phyloP scores from a whole-genome alignment of 352 stramenopile genomes.

The Pythium apleroticum region DNA sequence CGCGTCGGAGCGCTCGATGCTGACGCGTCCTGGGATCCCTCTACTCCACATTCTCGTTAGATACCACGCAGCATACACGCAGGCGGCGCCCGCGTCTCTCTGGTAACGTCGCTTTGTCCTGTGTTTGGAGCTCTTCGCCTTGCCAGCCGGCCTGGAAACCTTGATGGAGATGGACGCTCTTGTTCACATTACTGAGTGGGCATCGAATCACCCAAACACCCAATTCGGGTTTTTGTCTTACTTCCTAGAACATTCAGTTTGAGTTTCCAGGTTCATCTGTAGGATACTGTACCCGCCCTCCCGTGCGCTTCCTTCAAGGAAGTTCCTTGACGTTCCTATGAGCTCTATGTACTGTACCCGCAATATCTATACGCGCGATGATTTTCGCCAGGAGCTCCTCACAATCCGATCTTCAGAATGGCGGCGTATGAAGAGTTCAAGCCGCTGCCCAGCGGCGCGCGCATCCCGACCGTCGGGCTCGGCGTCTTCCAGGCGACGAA shows the following conservation, averaged over 20 bases:
- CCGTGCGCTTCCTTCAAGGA: no score
- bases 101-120: background rate
- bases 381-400: background rate
- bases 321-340: background rate
- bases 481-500: slow-evolving; percentile 46
- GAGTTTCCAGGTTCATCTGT: background rate
- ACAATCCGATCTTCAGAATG: background rate
- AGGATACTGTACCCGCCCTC: no score
- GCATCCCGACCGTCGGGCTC: slow-evolving; percentile 46
- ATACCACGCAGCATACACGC: background rate
- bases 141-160: background rate
- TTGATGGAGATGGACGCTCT: slow-evolving; percentile 6
- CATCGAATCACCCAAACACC: slow-evolving; percentile 18
- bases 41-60: slow-evolving; percentile 1
- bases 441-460: slow-evolving; percentile 39
- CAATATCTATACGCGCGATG: background rate
- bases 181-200: background rate
- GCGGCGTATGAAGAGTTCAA: slow-evolving; percentile 27
- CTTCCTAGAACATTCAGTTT: slow-evolving; percentile 1
- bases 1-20: slow-evolving; percentile 10
- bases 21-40: background rate
- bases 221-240: background rate
- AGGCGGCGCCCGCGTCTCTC: background rate
- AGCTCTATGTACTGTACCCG: background rate
- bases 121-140: background rate